phyloP scores from a whole-genome alignment of 1,284 basidiomycete species.

The Taiwanofungus camphoratus region DNA sequence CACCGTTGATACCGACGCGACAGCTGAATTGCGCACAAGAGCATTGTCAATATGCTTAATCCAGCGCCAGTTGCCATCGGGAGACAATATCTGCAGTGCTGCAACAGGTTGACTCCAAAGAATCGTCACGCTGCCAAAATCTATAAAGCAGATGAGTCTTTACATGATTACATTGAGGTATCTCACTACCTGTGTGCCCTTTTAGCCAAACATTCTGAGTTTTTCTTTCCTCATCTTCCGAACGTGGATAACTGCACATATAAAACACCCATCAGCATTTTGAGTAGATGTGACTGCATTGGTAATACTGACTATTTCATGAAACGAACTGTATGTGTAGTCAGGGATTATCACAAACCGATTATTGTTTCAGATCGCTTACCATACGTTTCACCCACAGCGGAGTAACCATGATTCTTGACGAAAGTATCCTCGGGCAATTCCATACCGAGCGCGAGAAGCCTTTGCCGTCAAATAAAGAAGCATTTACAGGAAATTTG shows the following conservation, averaged over 20 bases:
- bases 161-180: not conserved
- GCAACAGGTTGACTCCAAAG: constrained; percentile 57
- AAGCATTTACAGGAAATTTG: not conserved
- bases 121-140: constrained; percentile 50
- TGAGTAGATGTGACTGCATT: too few species aligned
- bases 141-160: too few species aligned
- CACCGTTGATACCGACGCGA: too few species aligned
- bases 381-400: constrained; percentile 28
- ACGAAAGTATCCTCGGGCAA: constrained; percentile 33
- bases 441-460: constrained; percentile 36
- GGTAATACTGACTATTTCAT: constrained; percentile 47
- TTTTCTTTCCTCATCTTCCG: constrained; percentile 44
- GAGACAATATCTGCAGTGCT: constrained; percentile 51
- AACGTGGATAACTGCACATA: constrained; percentile 26
- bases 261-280: too few species aligned
- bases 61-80: constrained; percentile 53
- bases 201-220: constrained; percentile 56
- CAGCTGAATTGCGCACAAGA: constrained; percentile 30
- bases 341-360: too few species aligned
- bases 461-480: constrained; percentile 25
- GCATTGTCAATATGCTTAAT: constrained; percentile 54
- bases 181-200: constrained; percentile 46
- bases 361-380: too few species aligned
- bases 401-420: constrained; percentile 25
- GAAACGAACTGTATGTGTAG: constrained; percentile 36